Evolutionary conservation across 2,329 filamentous ascomycete genomes (phyloP).

Genomic region (Grosmannia clavigera): DNA sequence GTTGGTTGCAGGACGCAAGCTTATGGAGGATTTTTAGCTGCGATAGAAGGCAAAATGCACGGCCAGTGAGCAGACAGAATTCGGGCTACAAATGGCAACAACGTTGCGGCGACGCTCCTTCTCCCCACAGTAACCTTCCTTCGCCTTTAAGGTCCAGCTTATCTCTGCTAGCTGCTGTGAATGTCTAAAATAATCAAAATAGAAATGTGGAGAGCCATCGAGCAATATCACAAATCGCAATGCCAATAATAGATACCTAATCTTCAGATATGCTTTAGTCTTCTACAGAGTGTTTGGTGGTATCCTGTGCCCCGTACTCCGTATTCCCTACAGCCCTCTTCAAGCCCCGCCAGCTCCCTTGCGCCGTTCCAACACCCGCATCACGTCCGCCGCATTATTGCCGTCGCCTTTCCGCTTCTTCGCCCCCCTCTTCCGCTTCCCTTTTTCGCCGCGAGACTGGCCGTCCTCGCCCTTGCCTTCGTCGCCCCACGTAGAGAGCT

Average conservation of each 20-base stretch:
- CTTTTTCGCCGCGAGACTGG: constrained; percentile 29
- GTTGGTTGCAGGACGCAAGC: not conserved
- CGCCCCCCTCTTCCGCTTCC: constrained; percentile 55
- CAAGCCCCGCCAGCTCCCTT: not conserved
- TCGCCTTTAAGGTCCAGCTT: not conserved
- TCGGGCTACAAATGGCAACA: not conserved
- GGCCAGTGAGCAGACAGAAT: not conserved
- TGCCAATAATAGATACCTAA: not conserved
- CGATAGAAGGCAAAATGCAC: not conserved
- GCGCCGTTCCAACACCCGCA: constrained; percentile 60
- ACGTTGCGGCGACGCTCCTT: not conserved
- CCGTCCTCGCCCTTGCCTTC: constrained; percentile 37
- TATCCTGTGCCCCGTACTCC: not conserved
- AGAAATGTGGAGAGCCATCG: not conserved
- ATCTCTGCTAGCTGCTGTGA: not conserved
- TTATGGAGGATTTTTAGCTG: not conserved
- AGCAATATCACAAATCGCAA: not conserved
- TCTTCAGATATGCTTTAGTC: too few relatives aligned
- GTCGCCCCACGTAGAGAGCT: constrained; percentile 51
- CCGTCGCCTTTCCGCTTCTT: constrained; percentile 70
- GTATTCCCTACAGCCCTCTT: not conserved
- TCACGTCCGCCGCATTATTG: constrained; percentile 68
- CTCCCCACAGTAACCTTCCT: not conserved
- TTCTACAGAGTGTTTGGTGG: too few relatives aligned
- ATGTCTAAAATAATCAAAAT: not conserved